Conservation (phyloP, 306 rosid genomes). For the Ormosia emarginata region DNA sequence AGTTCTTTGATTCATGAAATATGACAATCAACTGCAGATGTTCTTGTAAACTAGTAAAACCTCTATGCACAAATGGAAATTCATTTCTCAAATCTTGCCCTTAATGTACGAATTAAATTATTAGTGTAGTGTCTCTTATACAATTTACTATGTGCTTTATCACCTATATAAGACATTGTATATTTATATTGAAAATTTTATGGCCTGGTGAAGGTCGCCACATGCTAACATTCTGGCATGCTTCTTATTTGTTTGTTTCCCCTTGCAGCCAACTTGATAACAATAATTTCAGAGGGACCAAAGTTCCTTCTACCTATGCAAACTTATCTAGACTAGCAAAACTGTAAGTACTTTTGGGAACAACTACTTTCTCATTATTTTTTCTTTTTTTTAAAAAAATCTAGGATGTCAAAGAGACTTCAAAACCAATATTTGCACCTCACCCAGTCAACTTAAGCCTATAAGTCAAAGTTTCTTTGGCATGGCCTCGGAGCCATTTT, state of each 20-base stretch:
- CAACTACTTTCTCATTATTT: background rate
- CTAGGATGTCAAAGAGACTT: conserved; percentile 1
- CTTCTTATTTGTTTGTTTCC: background rate
- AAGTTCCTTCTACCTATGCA: conserved; percentile 40
- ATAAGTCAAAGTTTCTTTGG: background rate
- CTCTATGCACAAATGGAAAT: too few species aligned
- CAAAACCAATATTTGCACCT: background rate
- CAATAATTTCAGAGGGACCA: conserved; percentile 42
- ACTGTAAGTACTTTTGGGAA: conserved; percentile 36
- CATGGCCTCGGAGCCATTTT: background rate
- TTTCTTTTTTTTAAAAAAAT: background rate
- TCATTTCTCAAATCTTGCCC: background rate
- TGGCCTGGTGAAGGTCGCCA: background rate
- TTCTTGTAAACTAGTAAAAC: too few species aligned
- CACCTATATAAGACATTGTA: background rate
- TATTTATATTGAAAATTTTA: background rate
- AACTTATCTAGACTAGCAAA: conserved; percentile 31
- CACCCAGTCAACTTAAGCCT: background rate
- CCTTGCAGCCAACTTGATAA: conserved; percentile 52
- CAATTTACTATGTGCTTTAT: background rate
- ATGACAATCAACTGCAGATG: background rate
- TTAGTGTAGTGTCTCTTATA: background rate
- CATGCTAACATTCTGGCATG: background rate
- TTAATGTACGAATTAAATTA: background rate
- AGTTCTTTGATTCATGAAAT: background rate